Evolutionary conservation across 129 eudicot species (phyloP).

Genomic region (Centrapalus pauciflorus): DNA sequence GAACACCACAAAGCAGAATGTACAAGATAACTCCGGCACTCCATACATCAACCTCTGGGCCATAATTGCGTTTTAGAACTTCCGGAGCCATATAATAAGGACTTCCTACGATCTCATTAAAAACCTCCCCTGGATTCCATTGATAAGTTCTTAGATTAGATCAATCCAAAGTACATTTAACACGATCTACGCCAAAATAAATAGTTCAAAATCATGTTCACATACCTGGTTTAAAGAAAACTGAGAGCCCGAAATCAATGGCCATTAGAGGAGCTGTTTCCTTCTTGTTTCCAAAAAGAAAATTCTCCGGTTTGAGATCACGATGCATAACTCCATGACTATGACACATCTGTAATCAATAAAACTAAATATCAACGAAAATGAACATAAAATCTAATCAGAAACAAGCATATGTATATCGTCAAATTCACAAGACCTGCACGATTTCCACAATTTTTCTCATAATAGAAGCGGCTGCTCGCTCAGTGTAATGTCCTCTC

Average conservation of each 20-base stretch:
- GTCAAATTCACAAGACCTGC: constrained; percentile 44
- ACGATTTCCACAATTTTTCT: constrained; percentile 69
- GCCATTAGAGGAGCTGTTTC: constrained; percentile 72
- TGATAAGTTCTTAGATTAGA: neutral
- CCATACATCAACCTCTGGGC: constrained; percentile 87
- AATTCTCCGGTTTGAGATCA: constrained; percentile 85
- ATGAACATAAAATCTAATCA: neutral
- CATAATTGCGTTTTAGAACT: constrained; percentile 72
- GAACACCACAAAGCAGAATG: constrained; percentile 85
- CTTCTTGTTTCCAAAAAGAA: constrained; percentile 77
- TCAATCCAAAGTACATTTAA: neutral
- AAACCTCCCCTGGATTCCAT: constrained; percentile 44
- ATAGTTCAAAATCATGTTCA: neutral
- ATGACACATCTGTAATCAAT: constrained; percentile 53
- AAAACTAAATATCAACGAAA: neutral
- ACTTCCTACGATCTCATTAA: constrained; percentile 84
- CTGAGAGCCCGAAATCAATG: constrained; percentile 81
- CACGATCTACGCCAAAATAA: neutral
- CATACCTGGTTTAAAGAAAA: constrained; percentile 79
- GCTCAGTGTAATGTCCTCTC: constrained; percentile 74
- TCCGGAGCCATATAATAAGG: constrained; percentile 95
- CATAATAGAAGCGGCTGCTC: constrained; percentile 72
- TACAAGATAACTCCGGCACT: constrained; percentile 87
- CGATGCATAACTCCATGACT: constrained; percentile 83
- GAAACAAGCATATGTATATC: neutral